Base-by-base conservation (phyloP, 305 asterid species). In the Stenogyne calaminthoides region DNA sequence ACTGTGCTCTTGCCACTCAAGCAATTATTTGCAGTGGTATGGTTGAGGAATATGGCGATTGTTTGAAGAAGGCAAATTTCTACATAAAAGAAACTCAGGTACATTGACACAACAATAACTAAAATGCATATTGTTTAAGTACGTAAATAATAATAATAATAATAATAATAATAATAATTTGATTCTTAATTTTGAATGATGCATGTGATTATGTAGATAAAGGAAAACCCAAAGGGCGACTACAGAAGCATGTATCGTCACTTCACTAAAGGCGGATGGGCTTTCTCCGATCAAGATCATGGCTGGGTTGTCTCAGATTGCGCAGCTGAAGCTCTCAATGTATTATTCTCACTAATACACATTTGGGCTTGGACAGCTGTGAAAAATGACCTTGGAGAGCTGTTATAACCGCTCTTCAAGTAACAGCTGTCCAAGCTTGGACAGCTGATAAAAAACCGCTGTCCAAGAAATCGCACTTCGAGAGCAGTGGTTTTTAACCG, bases 1-100 rank as follows among this genome's bases (percentile, higher is more conserved):
- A 91, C 51, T 76, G 84, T 68, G 19, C 64, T 69, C 80, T 88
- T 34, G 90, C 93, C 0, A 86, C 89, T 16, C 95, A 88, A 76
- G 95, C 96, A 25, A 64, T 91, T 25, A 77, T 89, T 19, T 76
- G 95, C 0, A 89, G 83, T 55, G 93, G 91, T 18, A 91, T 89
- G 95, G 86, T 80, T n/a, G 93, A 89, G 65, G 93, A 91, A 78
- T 91, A 88, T 47, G 97, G 91, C 3, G 95, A 89, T 67, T 73
- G 87, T 70, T 84, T 91, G 4, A 77, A 77, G 73, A 91, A 89
- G 81, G 90, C 97, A 8, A 85, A 91, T 34, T 89, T 85, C 73
- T 88, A 71, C 79, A 40, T 89, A 3, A 91, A 89, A 75, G 95
- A 90, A 77, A 83, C 97, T 29, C 95, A 90, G 89, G 91, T 85